Evolutionary conservation across 106 monocot species (phyloP).

Genomic region (Apostasia shenzhenica): DNA sequence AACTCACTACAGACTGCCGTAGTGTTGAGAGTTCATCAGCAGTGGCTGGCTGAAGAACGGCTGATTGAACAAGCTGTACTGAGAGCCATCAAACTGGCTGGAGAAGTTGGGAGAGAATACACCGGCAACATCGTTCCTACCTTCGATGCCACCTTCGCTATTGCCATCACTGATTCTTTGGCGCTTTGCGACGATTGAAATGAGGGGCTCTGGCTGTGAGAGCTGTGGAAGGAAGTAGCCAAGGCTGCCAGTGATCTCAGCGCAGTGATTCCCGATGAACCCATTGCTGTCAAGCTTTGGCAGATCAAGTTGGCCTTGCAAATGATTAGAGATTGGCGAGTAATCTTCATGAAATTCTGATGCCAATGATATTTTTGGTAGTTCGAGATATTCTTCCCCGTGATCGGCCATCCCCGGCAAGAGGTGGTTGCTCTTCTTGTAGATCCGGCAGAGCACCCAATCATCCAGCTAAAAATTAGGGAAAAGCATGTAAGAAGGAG

Average conservation of each 20-base stretch:
- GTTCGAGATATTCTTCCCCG: constrained; percentile 29
- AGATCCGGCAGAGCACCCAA: constrained; percentile 74
- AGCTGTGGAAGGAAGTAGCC: constrained; percentile 16
- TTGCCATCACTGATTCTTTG: constrained; percentile 11
- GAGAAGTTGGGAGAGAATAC: constrained; percentile 4
- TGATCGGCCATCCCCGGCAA: constrained; percentile 23
- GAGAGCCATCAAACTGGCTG: constrained; percentile 16
- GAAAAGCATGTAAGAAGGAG: too few species aligned
- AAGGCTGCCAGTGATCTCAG: background rate
- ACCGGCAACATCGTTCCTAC: constrained; percentile 2
- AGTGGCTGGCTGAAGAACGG: background rate
- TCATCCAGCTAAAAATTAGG: constrained; percentile 47
- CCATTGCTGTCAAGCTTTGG: constrained; percentile 3
- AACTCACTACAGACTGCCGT: too few species aligned
- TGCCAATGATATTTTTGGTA: constrained; percentile 29
- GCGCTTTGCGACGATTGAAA: constrained; percentile 10
- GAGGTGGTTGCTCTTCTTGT: constrained; percentile 46
- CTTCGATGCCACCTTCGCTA: constrained; percentile 5
- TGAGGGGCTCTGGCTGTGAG: constrained; percentile 11
- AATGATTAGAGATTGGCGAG: constrained; percentile 20
- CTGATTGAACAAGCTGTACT: constrained; percentile 20
- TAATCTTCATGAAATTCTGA: constrained; percentile 34
- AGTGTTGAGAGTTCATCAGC: too few species aligned
- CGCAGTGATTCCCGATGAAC: background rate
- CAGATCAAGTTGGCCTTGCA: constrained; percentile 31